Base-by-base conservation (phyloP, 345 rosid species). In the Isatis tinctoria region DNA sequence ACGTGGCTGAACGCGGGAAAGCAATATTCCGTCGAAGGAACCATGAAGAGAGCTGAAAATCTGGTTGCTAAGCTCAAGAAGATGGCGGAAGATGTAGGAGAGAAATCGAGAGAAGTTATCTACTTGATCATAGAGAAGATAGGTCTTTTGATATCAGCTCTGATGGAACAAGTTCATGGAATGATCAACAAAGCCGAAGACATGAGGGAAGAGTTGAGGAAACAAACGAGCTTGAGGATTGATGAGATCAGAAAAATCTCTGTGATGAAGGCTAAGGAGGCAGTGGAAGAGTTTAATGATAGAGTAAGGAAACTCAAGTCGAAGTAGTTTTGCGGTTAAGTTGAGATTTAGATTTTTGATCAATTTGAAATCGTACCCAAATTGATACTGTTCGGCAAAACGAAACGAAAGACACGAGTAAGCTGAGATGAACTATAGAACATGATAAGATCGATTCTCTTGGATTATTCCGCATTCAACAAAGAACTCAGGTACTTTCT, bases 251-350 rank as follows among this genome's bases (percentile, higher is more conserved):
- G 72, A 66, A 18, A 22, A 47, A 77, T 51, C 43, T 58, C 83
- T 30, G 11, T 75, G 43, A 41, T 40, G 60, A 85, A 83, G 71
- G 74, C 79, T 16, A 71, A 70, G 76, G 82, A 33, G 76, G 84
- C 85, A 6, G 57, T 82, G 4, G 80, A 83, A 72, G 97, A 94
- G 69, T 85, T 91, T 74, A 82, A 84, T 60, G 87, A 73, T 18
- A 87, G 86, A 27, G 87, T 94, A 6, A 89, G 87, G 65, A 94
- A 70, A 72, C 83, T 94, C 75, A 88, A 82, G 77, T 72, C 85
- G n/a, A 76, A 64, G 54, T 76, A 76, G 75, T 22, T 48, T 1
- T 49, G 33, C 30, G 4, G 59, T 66, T 57, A 37, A 8, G 41
- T 64, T 67, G 12, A 33, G 53, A 17, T 36, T 72, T 48, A n/a